A percentile compares a stretch with the other conserved stretches of the same genome.
These are phyloP conservation scores for Botrytis squamosa DNA, from an alignment of 2,329 filamentous ascomycete species.

Conservation along the genomic window DNA sequence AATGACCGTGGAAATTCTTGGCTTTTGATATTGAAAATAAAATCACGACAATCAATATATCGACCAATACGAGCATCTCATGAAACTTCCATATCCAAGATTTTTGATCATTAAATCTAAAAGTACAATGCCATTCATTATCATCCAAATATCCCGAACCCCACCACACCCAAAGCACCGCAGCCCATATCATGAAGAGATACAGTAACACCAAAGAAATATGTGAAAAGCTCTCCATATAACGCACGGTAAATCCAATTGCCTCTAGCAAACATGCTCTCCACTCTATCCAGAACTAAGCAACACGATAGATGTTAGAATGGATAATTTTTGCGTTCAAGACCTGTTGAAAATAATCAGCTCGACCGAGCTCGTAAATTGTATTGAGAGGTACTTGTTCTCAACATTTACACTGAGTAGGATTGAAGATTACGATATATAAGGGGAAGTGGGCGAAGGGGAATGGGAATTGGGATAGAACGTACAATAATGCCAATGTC, in stretches of 20 bases:
- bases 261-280: background rate
- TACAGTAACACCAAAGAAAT: slow-evolving; percentile 1
- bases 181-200: slow-evolving; percentile 4
- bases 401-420: background rate
- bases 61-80: background rate
- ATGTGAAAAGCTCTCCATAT: background rate
- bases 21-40: background rate
- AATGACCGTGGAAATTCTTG: background rate
- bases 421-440: background rate
- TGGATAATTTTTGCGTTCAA: background rate
- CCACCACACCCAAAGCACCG: slow-evolving; percentile 4
- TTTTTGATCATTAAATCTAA: slow-evolving; percentile 5
- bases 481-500: slow-evolving; percentile 52
- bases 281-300: slow-evolving; percentile 16
- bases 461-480: background rate
- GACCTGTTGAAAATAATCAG: slow-evolving; percentile 20
- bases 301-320: slow-evolving; percentile 12
- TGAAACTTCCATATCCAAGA: background rate
- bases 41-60: background rate
- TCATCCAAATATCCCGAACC: slow-evolving; percentile 8
- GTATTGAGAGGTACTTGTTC: slow-evolving; percentile 15
- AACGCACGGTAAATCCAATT: background rate
- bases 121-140: slow-evolving; percentile 18
- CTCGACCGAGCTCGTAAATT: slow-evolving; percentile 15
- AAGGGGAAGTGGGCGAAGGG: too few relatives aligned